These are phyloP conservation scores for Epichloe gansuensis DNA, from an alignment of 2,329 filamentous ascomycete species.

Conservation along the genomic window DNA sequence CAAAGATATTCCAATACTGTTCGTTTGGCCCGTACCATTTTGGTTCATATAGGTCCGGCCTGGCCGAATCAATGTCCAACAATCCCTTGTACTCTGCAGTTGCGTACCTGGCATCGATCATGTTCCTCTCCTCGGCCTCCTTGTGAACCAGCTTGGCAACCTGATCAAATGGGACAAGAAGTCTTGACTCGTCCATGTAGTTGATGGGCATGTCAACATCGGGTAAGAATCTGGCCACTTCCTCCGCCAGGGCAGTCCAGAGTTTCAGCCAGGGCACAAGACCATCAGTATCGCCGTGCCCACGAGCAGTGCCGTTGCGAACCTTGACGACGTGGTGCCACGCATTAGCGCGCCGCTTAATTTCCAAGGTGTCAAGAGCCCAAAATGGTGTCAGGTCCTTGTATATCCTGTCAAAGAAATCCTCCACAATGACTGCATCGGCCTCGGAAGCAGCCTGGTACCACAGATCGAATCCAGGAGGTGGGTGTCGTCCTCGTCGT, in stretches of 20 bases:
- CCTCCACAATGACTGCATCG: constrained; percentile 45
- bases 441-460: constrained; percentile 37
- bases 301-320: constrained; percentile 29
- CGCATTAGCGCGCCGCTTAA: constrained; percentile 25
- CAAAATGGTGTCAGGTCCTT: constrained; percentile 49
- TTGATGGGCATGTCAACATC: constrained; percentile 58
- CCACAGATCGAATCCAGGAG: constrained; percentile 51
- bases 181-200: constrained; percentile 47
- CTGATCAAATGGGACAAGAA: constrained; percentile 47
- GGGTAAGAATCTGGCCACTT: constrained; percentile 41
- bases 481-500: constrained; percentile 45
- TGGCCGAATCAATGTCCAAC: constrained; percentile 21
- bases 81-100: constrained; percentile 31
- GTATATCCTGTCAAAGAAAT: constrained; percentile 53
- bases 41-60: constrained; percentile 28
- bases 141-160: constrained; percentile 36
- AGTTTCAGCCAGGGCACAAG: constrained; percentile 32
- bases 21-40: constrained; percentile 32
- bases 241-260: constrained; percentile 36
- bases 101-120: constrained; percentile 29
- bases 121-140: constrained; percentile 30
- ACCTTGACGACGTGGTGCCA: constrained; percentile 36
- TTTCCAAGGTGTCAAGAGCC: constrained; percentile 34
- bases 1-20: constrained; percentile 47
- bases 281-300: constrained; percentile 25